Base-by-base conservation (phyloP, 2,329 filamentous ascomycete genomes). In the Akanthomyces uredinophilus region DNA sequence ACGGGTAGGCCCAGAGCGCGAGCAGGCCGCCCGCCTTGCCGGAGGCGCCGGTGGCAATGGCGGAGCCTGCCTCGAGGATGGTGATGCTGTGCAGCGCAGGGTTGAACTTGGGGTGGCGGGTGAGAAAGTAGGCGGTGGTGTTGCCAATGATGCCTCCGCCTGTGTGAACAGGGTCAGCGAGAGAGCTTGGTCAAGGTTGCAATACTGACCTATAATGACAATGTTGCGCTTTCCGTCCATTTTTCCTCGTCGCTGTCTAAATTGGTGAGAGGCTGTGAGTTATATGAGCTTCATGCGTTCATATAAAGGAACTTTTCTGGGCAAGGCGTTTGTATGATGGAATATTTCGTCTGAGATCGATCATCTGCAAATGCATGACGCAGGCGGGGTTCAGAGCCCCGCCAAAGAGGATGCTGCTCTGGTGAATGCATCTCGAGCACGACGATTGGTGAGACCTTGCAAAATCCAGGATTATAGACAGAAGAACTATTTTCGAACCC, bases 11-110 rank as follows among this genome's bases (percentile, higher is more conserved):
- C 92, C 94, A 98, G 18, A 93, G 80, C 1, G 88, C 95, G 24
- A 99, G 82, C 5, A 99, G 81, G 1, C 95, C 95, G 18, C 95
- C 95, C 0, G 95, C 94, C 77, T 97, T 98, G 46, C 95, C 95
- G 10, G 92, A 96, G 43, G 95, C 94, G 27, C 91, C 94, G n/a
- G 91, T 86, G 7, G 95, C 95, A 66, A 98, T 88, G 50, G 87
- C 82, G 22, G 88, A 83, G 3, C 87, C 87, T 0, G 95, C 92
- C 79, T 99, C 95, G 60, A 98, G 82, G 35, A 99, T 81, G 1
- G 90, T 96, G 69, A 98, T 88, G 59, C 81, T 87, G 73, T 96
- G 91, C 59, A 85, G 83, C 24, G 83, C 76, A 47, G 87, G 86
- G 72, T 95, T 83, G 78, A 90, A 98, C 35, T 84, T 87, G 32